phyloP scores from a whole-genome alignment of 2,329 filamentous ascomycete genomes.

The Botryosphaeria dothidea region DNA sequence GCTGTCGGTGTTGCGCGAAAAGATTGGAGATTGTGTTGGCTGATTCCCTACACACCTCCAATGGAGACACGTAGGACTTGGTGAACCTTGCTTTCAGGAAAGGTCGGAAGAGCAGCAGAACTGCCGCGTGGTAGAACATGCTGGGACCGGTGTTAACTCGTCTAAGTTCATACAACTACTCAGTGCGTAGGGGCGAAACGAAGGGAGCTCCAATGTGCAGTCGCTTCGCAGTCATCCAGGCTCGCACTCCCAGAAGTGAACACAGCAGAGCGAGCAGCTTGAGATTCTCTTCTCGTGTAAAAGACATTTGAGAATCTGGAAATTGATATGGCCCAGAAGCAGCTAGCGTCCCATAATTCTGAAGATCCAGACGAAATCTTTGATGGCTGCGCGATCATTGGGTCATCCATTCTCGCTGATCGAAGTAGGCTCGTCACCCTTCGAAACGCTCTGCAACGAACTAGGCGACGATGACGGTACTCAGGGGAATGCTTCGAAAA shows the following conservation, averaged over 20 bases:
- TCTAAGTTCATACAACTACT: neutral
- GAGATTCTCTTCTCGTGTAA: no score
- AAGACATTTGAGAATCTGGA: no score
- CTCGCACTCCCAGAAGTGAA: no score
- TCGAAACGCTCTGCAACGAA: neutral
- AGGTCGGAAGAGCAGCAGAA: constrained; percentile 25
- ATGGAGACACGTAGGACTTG: constrained; percentile 22
- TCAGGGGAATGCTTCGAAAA: neutral
- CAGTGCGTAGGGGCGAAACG: neutral
- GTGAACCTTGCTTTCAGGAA: constrained; percentile 25
- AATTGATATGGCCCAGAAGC: no score
- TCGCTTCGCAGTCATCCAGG: neutral
- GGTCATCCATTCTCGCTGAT: neutral
- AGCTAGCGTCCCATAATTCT: no score
- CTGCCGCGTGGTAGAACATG: constrained; percentile 25
- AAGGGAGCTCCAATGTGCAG: no score
- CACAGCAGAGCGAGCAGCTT: no score
- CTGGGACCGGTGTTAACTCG: constrained; percentile 5
- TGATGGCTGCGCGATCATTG: neutral
- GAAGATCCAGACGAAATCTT: no score
- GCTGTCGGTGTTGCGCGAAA: constrained; percentile 22
- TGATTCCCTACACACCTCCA: constrained; percentile 22
- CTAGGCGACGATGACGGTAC: neutral
- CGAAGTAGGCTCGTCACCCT: neutral
- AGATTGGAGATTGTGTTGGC: constrained; percentile 24